A percentile compares a stretch with the other conserved stretches of the same genome.
Conservation (phyloP, 1,284 basidiomycete genomes). For the Ganoderma meredithae region DNA sequence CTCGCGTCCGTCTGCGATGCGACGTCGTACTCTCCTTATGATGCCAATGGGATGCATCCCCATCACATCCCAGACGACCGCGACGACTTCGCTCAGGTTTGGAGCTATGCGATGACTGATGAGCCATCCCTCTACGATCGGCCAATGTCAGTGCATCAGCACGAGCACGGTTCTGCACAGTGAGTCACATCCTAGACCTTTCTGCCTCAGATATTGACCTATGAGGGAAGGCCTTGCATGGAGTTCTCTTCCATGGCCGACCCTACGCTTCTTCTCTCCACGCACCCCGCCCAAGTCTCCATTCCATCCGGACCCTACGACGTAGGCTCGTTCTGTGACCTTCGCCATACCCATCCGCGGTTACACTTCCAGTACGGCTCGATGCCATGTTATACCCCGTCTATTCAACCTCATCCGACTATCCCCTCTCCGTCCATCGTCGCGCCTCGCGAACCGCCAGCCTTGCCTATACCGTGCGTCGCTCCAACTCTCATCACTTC, state of each 20-base stretch:
- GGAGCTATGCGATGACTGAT: neutral
- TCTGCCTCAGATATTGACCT: neutral
- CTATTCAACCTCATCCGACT: neutral
- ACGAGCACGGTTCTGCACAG: neutral
- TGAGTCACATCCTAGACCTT: neutral
- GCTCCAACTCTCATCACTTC: neutral
- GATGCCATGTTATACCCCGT: neutral
- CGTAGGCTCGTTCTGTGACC: neutral
- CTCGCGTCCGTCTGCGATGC: neutral
- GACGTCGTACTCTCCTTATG: neutral
- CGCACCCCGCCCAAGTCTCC: neutral
- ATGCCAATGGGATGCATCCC: neutral
- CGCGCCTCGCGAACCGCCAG: neutral
- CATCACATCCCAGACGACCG: neutral
- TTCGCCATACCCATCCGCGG: neutral
- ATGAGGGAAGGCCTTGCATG: neutral
- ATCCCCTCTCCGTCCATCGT: neutral
- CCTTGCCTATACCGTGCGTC: neutral
- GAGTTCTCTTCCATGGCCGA: neutral
- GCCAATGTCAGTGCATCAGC: neutral
- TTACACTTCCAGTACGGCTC: neutral
- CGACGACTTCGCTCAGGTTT: neutral
- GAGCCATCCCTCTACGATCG: neutral
- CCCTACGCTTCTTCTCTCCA: neutral
- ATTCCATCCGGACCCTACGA: neutral